Evolutionary conservation across 108 stramenopile genomes (phyloP).

Genomic region (Epithemia pelagica): DNA sequence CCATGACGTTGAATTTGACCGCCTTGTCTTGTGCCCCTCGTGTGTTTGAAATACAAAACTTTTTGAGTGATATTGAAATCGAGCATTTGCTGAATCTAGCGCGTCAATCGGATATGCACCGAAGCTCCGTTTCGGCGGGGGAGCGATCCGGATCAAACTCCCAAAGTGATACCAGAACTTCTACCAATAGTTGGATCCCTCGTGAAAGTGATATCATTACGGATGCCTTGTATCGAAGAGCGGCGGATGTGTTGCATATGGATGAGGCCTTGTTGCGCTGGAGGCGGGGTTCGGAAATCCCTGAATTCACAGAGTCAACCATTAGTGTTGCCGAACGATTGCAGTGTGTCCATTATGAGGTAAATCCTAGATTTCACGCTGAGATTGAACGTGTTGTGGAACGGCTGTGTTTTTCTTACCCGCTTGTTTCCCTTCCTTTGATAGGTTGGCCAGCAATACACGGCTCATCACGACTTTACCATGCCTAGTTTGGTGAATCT

Average conservation of each 20-base stretch:
- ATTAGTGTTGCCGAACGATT: conserved; percentile 38
- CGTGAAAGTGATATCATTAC: conserved; percentile 27
- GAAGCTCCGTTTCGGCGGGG: conserved; percentile 24
- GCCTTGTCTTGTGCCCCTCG: conserved; percentile 66
- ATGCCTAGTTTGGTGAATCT: conserved; percentile 29
- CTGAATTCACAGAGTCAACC: conserved; percentile 24
- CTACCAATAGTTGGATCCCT: conserved; percentile 34
- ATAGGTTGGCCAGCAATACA: conserved; percentile 46
- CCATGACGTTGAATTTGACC: conserved; percentile 32
- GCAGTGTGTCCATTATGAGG: conserved; percentile 45
- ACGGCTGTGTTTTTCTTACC: too few relatives aligned
- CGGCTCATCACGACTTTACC: conserved; percentile 41
- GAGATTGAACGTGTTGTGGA: too few relatives aligned
- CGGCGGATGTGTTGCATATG: conserved; percentile 44
- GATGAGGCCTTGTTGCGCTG: conserved; percentile 40
- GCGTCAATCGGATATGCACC: conserved; percentile 14
- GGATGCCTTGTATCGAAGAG: conserved; percentile 38
- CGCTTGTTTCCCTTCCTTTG: neutral
- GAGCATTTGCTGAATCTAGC: conserved; percentile 42
- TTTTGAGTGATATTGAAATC: conserved; percentile 46
- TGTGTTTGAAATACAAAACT: conserved; percentile 53
- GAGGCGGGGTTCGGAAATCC: conserved; percentile 30
- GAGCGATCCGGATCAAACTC: neutral
- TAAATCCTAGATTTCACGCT: too few relatives aligned
- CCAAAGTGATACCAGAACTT: conserved; percentile 18